Percentiles rank a stretch among this genome's conserved stretches.
These are phyloP conservation scores for Lentinula sp. DNA, from an alignment of 768 basidiomycete genomes.

Conservation along the genomic window DNA sequence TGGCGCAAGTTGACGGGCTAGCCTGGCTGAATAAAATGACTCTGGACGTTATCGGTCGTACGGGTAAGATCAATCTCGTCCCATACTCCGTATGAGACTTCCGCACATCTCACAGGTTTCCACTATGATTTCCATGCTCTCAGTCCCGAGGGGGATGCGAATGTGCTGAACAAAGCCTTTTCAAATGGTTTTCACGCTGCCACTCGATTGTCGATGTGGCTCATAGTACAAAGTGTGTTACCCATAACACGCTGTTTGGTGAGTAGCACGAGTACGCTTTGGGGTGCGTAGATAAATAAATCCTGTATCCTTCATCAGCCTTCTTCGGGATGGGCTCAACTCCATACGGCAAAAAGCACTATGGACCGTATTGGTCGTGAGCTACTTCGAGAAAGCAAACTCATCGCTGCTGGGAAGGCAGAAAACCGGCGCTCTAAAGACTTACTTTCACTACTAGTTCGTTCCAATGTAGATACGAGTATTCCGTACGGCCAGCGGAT, in stretches of 20 bases:
- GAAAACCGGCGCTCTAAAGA: constrained; percentile 28
- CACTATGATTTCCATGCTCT: constrained; percentile 26
- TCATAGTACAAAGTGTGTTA: constrained; percentile 11
- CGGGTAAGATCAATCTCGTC: constrained; percentile 13
- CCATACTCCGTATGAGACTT: too few relatives aligned
- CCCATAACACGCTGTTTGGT: neutral
- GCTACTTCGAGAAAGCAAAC: constrained; percentile 33
- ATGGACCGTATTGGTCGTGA: constrained; percentile 32
- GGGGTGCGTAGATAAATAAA: constrained; percentile 33
- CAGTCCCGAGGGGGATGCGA: constrained; percentile 18
- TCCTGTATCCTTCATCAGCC: constrained; percentile 49
- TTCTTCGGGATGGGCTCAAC: constrained; percentile 19
- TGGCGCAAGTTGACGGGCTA: constrained; percentile 46
- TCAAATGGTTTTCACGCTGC: constrained; percentile 19
- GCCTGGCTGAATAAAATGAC: constrained; percentile 63
- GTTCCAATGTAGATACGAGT: constrained; percentile 44
- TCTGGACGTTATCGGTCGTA: constrained; percentile 71
- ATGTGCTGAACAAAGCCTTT: constrained; percentile 27
- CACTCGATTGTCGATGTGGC: constrained; percentile 6
- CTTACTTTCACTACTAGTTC: constrained; percentile 38
- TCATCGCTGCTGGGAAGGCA: constrained; percentile 11
- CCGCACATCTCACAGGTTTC: constrained; percentile 14
- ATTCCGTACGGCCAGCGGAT: constrained; percentile 35
- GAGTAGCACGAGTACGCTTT: constrained; percentile 22
- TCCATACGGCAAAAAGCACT: constrained; percentile 21